Conservation (phyloP, 441 rosid species). For the Francoa sonchifolia region DNA sequence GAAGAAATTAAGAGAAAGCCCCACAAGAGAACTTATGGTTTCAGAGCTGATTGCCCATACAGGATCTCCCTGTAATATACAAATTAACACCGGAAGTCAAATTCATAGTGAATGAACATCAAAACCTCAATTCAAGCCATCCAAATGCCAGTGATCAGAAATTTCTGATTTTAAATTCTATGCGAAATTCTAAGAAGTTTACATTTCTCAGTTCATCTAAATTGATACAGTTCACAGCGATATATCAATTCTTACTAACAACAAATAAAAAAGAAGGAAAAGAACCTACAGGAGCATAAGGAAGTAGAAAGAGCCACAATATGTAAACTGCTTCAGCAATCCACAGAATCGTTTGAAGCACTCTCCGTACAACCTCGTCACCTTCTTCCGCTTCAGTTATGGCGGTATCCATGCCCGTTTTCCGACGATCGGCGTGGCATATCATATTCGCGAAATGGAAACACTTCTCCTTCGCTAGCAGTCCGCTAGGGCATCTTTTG, state of each 20-base stretch:
- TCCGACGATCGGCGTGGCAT: constrained; percentile 38
- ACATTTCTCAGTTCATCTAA: too few species aligned
- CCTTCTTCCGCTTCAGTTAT: constrained; percentile 17
- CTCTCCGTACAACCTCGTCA: constrained; percentile 18
- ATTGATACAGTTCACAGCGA: neutral
- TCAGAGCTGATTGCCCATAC: constrained; percentile 79
- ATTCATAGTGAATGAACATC: neutral
- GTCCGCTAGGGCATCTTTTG: neutral
- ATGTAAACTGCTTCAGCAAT: constrained; percentile 65
- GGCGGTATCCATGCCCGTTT: constrained; percentile 15
- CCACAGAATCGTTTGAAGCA: constrained; percentile 43
- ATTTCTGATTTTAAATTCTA: neutral
- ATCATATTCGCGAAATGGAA: constrained; percentile 3
- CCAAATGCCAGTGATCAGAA: neutral
- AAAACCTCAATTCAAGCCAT: neutral
- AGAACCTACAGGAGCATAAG: constrained; percentile 67
- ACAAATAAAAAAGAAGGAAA: neutral
- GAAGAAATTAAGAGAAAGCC: constrained; percentile 87
- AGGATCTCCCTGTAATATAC: constrained; percentile 62
- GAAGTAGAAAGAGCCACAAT: constrained; percentile 86
- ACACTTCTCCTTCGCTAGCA: neutral
- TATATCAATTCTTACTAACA: neutral
- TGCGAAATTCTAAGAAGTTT: too few species aligned
- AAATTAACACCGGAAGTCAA: neutral
- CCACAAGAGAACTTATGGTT: constrained; percentile 56